Evolutionary conservation across 441 rosid genomes (phyloP).

Genomic region (Erodium trifolium): DNA sequence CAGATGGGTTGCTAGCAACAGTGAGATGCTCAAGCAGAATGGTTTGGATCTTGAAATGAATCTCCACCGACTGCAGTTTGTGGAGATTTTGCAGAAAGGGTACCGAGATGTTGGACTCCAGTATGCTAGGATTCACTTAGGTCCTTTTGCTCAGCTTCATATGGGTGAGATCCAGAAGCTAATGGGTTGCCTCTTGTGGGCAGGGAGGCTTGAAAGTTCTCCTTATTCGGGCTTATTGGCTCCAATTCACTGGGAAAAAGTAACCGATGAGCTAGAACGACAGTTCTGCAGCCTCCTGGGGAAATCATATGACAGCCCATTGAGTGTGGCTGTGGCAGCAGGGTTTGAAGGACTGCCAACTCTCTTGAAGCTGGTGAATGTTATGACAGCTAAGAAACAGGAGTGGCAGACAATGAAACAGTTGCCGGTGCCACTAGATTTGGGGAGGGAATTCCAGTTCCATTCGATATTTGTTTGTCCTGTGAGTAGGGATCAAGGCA

Average conservation of each 20-base stretch:
- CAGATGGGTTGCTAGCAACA: constrained; percentile 36
- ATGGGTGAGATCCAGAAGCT: constrained; percentile 36
- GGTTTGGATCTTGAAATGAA: constrained; percentile 44
- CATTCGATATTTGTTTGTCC: constrained; percentile 60
- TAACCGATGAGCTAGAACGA: constrained; percentile 32
- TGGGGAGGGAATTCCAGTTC: constrained; percentile 44
- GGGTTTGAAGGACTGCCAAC: constrained; percentile 43
- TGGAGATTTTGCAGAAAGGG: constrained; percentile 32
- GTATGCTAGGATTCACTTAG: constrained; percentile 34
- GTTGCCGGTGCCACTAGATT: constrained; percentile 45
- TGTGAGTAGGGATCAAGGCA: constrained; percentile 50
- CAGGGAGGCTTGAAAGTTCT: constrained; percentile 27
- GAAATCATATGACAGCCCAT: constrained; percentile 38
- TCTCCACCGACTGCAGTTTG: constrained; percentile 44
- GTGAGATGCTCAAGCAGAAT: constrained; percentile 36
- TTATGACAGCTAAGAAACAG: constrained; percentile 42
- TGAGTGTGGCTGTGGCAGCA: constrained; percentile 40
- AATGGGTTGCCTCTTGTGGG: constrained; percentile 37
- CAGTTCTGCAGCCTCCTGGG: constrained; percentile 41
- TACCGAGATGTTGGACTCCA: constrained; percentile 33
- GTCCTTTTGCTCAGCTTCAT: constrained; percentile 26
- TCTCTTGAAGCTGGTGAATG: constrained; percentile 39
- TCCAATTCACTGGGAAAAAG: constrained; percentile 32
- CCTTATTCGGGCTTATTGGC: constrained; percentile 41
- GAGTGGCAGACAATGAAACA: constrained; percentile 49